Evolutionary conservation across 768 basidiomycete species (phyloP), one percentile per base, ranked within the genome.

Genomic region (Plicaturopsis crispa): DNA sequence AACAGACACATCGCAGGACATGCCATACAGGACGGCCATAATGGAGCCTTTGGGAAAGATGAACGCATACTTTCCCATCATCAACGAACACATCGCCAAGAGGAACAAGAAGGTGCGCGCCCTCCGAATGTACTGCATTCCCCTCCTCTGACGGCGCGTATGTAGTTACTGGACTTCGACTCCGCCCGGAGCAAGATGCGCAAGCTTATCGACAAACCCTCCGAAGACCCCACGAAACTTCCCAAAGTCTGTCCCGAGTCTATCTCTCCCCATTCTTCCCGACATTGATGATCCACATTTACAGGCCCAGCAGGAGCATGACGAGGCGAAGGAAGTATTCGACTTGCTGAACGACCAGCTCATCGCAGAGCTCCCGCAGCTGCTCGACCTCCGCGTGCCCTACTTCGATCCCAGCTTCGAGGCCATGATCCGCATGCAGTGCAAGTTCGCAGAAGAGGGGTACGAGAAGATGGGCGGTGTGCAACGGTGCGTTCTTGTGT

Each of bases 381-480:
- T 99, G 30, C 75, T 98, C 35, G 93, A 97, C 52, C 78, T 97
- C 14, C 87, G 96, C 26, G 86, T 99, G 18, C 96, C 96, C 0
- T 99, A 89, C 70, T 93, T 98, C 46, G 96, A 98, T 59, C 96
- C 96, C 4, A 92, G 87, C 48, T 98, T 98, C 56, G 96, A 98
- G 63, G 89, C 94, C 33, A 98, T 98, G 94, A 91, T 92, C 47
- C 77, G 96, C 21, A 88, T 96, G 79, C 96, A 99, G 54, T 78
- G 87, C 54, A 92, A 93, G 54, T 98, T 98, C 55, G 93, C 94
- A 0, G 90, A 97, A 59, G 94, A 99, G 50, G 93, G 94, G 0
- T 98, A 99, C 56, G 92, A 97, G 65, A 96, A 92, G 62, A 75
- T 97, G 36, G 84, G 91, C 35, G 82, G 89, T 32, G 93, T 97